Percentiles rank a stretch among this genome's conserved stretches.
These are phyloP conservation scores for Trichoderma atrobrunneum DNA, from an alignment of 2,329 filamentous ascomycete species.

Conservation along the genomic window DNA sequence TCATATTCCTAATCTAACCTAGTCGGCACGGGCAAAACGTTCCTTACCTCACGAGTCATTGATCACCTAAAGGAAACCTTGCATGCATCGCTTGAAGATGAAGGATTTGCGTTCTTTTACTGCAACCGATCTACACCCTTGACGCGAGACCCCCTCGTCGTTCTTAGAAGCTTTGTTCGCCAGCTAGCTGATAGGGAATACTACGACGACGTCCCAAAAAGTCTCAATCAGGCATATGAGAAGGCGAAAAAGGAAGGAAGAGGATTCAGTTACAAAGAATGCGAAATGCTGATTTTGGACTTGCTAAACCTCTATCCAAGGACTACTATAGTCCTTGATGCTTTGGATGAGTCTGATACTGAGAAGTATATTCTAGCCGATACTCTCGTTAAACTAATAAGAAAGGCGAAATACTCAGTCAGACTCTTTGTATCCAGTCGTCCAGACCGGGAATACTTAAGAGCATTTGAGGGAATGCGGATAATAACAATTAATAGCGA, in stretches of 20 bases:
- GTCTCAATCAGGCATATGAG: neutral
- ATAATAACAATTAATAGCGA: conserved; percentile 17
- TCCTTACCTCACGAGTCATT: conserved; percentile 14
- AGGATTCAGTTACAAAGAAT: conserved; percentile 14
- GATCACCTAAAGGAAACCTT: neutral
- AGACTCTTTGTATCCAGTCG: conserved; percentile 24
- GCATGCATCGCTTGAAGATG: neutral
- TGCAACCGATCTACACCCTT: conserved; percentile 18
- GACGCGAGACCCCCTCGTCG: conserved; percentile 16
- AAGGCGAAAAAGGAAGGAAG: neutral
- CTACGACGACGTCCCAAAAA: neutral
- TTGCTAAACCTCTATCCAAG: conserved; percentile 16
- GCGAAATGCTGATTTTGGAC: conserved; percentile 16
- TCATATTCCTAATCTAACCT: neutral
- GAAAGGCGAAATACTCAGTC: conserved; percentile 15
- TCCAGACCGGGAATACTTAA: conserved; percentile 18
- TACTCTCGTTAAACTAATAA: conserved; percentile 15
- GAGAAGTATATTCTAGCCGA: conserved; percentile 17
- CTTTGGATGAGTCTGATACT: conserved; percentile 22
- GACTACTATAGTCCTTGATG: conserved; percentile 21
- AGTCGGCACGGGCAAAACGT: conserved; percentile 19
- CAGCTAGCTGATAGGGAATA: conserved; percentile 15
- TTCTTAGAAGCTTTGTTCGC: conserved; percentile 22
- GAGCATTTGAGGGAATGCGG: conserved; percentile 4
- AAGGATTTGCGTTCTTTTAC: conserved; percentile 24